Conservation (phyloP, 1,284 basidiomycete species). For the Trametes sp. region DNA sequence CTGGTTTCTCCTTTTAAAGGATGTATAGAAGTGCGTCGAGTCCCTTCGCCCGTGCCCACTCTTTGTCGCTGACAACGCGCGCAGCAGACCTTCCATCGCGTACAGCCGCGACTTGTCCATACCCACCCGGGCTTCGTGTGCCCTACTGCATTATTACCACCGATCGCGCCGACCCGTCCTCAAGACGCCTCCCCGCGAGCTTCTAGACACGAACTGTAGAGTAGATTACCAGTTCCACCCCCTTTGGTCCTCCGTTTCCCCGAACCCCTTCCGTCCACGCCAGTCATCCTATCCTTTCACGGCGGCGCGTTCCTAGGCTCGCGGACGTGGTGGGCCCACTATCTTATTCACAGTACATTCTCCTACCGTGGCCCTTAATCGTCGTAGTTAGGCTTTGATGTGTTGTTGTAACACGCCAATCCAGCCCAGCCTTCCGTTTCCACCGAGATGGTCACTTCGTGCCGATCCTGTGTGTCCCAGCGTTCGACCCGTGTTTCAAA, state of each 20-base stretch:
- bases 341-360: conserved; percentile 10
- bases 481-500: not conserved
- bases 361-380: conserved; percentile 10
- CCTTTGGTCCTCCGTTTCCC: not conserved
- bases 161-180: conserved; percentile 12
- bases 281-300: not conserved
- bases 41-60: not conserved
- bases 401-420: conserved; percentile 25
- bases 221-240: conserved; percentile 27
- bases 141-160: conserved; percentile 27
- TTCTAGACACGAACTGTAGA: conserved; percentile 29
- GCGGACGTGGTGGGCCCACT: conserved; percentile 1
- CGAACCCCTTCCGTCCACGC: not conserved
- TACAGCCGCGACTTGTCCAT: conserved; percentile 21
- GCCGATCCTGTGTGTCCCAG: not conserved
- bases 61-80: not conserved
- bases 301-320: not conserved
- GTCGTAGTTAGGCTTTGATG: conserved; percentile 16
- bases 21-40: conserved; percentile 23
- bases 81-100: conserved; percentile 9
- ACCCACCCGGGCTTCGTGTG: conserved; percentile 25
- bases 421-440: conserved; percentile 7
- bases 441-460: not conserved
- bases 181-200: conserved; percentile 5
- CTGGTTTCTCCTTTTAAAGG: conserved; percentile 19